These are phyloP conservation scores for Phanerodontia chrysosporium DNA, from an alignment of 768 basidiomycete species.

Conservation along the genomic window DNA sequence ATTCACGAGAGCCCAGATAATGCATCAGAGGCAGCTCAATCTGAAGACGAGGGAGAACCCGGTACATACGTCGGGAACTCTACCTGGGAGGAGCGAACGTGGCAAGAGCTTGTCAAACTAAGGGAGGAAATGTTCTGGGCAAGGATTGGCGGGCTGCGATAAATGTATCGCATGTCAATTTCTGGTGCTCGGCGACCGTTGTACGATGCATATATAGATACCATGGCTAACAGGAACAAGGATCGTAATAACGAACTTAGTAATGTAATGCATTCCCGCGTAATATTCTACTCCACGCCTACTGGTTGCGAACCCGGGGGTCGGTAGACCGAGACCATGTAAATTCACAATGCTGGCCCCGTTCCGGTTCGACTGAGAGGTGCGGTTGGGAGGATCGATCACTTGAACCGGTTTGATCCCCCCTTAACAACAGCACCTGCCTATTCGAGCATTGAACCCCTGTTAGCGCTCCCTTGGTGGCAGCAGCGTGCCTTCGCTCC, in stretches of 20 bases:
- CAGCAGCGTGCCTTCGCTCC: background rate
- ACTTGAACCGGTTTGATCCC: no score
- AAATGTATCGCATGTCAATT: constrained; percentile 3
- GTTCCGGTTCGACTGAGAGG: no score
- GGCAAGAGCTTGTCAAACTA: constrained; percentile 71
- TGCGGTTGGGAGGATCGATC: no score
- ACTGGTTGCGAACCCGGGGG: no score
- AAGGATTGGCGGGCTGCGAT: constrained; percentile 54
- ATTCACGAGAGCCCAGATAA: background rate
- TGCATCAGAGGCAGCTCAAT: background rate
- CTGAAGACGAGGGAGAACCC: constrained; percentile 24
- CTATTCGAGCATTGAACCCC: background rate
- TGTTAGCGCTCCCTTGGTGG: background rate
- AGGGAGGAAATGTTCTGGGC: constrained; percentile 89
- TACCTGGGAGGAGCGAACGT: constrained; percentile 84
- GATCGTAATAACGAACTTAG: background rate
- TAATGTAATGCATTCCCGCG: background rate
- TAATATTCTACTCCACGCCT: no score
- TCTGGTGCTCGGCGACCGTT: no score
- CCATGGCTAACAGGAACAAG: background rate
- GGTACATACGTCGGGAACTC: constrained; percentile 55
- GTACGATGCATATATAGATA: background rate
- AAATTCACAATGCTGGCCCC: no score
- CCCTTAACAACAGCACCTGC: background rate
- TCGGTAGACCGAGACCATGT: no score